Percentiles rank a stretch among this genome's conserved stretches.
Evolutionary conservation across 2,329 filamentous ascomycete genomes (phyloP).

Genomic region (Cryoendolithus antarcticus): DNA sequence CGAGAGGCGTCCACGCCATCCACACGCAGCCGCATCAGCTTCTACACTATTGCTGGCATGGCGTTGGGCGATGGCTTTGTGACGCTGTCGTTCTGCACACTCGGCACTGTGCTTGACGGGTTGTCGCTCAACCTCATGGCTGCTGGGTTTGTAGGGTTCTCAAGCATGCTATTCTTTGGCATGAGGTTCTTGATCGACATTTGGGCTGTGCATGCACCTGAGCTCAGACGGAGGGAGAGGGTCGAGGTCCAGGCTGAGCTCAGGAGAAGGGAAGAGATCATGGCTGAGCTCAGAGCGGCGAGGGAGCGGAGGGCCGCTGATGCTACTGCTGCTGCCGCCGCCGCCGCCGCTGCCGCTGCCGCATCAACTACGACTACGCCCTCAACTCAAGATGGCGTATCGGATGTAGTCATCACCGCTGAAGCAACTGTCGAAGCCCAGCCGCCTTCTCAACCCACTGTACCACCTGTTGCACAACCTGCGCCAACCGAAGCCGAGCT

Average conservation of each 20-base stretch:
- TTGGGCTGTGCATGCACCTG: slow-evolving; percentile 50
- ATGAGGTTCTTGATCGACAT: slow-evolving; percentile 56
- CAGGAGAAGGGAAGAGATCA: slow-evolving; percentile 1
- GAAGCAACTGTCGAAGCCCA: neutral
- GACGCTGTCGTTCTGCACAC: slow-evolving; percentile 39
- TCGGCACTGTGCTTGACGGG: slow-evolving; percentile 43
- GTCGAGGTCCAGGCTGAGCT: slow-evolving; percentile 28
- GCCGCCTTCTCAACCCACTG: slow-evolving; percentile 9
- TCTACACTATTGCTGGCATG: slow-evolving; percentile 51
- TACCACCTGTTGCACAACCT: slow-evolving; percentile 2
- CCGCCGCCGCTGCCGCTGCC: slow-evolving; percentile 3
- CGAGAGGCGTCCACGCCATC: slow-evolving; percentile 53
- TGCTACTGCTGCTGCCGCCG: slow-evolving; percentile 5
- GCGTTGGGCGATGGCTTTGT: slow-evolving; percentile 50
- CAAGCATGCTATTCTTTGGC: slow-evolving; percentile 49
- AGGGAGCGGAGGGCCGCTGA: slow-evolving; percentile 4
- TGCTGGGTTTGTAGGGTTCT: slow-evolving; percentile 46
- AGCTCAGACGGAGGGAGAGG: slow-evolving; percentile 31
- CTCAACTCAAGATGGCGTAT: too few species aligned
- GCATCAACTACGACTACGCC: neutral
- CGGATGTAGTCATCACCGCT: neutral
- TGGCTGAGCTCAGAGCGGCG: slow-evolving; percentile 3
- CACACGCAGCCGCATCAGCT: slow-evolving; percentile 50
- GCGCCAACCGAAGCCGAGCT: slow-evolving; percentile 17
- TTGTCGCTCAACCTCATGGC: slow-evolving; percentile 44